Evolutionary conservation across 345 rosid species (phyloP).

Genomic region (Balakata baccata): DNA sequence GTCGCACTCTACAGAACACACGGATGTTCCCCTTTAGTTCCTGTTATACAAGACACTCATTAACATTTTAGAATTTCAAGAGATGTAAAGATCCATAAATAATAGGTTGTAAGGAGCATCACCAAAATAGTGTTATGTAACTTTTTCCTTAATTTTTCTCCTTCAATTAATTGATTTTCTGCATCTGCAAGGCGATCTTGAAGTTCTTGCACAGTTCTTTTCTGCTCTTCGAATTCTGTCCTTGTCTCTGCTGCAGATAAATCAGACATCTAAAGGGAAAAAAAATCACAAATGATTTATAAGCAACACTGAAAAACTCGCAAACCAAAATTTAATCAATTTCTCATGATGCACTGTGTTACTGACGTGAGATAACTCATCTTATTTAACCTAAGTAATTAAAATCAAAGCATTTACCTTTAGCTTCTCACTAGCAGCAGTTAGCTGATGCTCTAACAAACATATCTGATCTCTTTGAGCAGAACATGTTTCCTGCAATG

Average conservation of each 20-base stretch:
- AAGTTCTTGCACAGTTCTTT: slow-evolving; percentile 34
- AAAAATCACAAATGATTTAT: not conserved
- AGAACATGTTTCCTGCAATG: slow-evolving; percentile 68
- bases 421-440: slow-evolving; percentile 68
- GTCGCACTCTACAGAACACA: slow-evolving; percentile 93
- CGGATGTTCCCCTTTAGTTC: slow-evolving; percentile 97
- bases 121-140: slow-evolving; percentile 89
- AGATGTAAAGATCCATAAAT: not conserved
- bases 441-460: slow-evolving; percentile 54
- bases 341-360: too few species aligned
- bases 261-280: slow-evolving; percentile 48
- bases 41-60: slow-evolving; percentile 31
- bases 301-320: not conserved
- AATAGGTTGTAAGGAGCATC: not conserved
- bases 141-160: slow-evolving; percentile 72
- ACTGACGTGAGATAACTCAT: not conserved
- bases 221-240: slow-evolving; percentile 55
- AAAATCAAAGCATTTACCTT: slow-evolving; percentile 43
- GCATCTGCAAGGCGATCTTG: slow-evolving; percentile 57
- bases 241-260: slow-evolving; percentile 48
- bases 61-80: not conserved
- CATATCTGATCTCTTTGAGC: slow-evolving; percentile 68
- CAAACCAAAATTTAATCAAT: not conserved
- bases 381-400: not conserved
- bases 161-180: slow-evolving; percentile 62